Base-by-base conservation (phyloP, 2,329 filamentous ascomycete species). In the Rutstroemia sp. region DNA sequence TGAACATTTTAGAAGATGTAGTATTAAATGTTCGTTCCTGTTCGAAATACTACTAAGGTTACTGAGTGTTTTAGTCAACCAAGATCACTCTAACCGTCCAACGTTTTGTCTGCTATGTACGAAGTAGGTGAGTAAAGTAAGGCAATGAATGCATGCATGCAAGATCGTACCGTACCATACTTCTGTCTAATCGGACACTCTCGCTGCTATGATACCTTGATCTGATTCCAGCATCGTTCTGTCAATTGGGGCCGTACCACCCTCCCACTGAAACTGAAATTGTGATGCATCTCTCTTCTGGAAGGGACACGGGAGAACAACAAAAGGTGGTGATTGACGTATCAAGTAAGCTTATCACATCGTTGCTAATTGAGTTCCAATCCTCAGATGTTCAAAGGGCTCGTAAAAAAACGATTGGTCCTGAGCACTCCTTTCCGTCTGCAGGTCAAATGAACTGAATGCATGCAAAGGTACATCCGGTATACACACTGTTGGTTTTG, bases 1-100 rank as follows among this genome's bases (percentile, higher is more conserved):
- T 62, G 59, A 55, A 5, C 53, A 21, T 14, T 27, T 10, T 23
- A 58, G 58, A 44, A 50, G 41, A 44, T 42, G 52, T 23, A 44
- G 38, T n/a, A n/a, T 19, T 17, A 39, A 39, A 34, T 39, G 34
- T n/a, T 34, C 39, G 38, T 10, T 41, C 39, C 23, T 41, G 9
- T 12, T 41, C 19, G 51, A 48, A 48, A 17, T 48, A 27, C 51
- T 48, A 41, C 44, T 21, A 27, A 10, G 3, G 3, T 4, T 23
- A 23, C 23, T 23, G 23, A 23, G 23, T 23, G 23, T 23, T 23
- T 23, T 23, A 23, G 23, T 17, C 44, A 21, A 19, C 34, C 3
- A n/a, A 17, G 14, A 41, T 41, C 6, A 17, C 14, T 17, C 19
- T 19, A 19, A 19, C 19, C 19, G 19, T 19, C 38, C 41, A 38